Base-by-base conservation (phyloP, 371 early-diverging fungal genomes). In the Rhizopus stolonifer region DNA sequence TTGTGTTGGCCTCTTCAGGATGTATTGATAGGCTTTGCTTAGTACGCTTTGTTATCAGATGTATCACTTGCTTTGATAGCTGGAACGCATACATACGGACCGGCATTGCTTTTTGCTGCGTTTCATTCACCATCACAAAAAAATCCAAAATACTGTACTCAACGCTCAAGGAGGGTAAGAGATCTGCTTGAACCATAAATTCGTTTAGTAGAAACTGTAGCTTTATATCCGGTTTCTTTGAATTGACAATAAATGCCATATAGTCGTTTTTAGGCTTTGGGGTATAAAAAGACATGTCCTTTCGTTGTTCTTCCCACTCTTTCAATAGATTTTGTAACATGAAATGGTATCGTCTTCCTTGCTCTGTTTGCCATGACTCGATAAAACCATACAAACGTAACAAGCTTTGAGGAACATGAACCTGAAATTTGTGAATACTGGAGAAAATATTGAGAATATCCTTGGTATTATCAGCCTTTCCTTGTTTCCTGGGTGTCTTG, bases 291-390 rank as follows among this genome's bases (percentile, higher is more conserved):
- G 26, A 21, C 11, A 33, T 17, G 2, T 48, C 52, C 32, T 64
- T 71, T 23, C 79, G 56, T 58, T 84, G 79, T 15, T 80, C 82
- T 59, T 85, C 87, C 82, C 79, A 83, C 47, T 88, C 89, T 42
- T 78, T 79, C 62, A 88, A 62, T n/a, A 89, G 58, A 17, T 82
- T 82, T 47, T 87, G 85, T 67, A 86, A 81, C 63, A 88, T 67
- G 60, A 88, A 87, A 52, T 86, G 87, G 58, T 88, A 90, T 4
- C 80, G 68, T 42, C 87, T 76, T 24, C 88, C 76, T 60, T 87
- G 84, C 45, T 90, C 90, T n/a, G 85, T 80, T 9, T 85, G 74
- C 90, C 91, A 91, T 38, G 86, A 86, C 52, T 89, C 90, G 15
- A 91, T 66, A 62, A 93, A 91, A 0, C 83, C 69, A 51, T 91